Evolutionary conservation across 164 flowering plant species (phyloP).

Genomic region (Tinospora cordifolia): DNA sequence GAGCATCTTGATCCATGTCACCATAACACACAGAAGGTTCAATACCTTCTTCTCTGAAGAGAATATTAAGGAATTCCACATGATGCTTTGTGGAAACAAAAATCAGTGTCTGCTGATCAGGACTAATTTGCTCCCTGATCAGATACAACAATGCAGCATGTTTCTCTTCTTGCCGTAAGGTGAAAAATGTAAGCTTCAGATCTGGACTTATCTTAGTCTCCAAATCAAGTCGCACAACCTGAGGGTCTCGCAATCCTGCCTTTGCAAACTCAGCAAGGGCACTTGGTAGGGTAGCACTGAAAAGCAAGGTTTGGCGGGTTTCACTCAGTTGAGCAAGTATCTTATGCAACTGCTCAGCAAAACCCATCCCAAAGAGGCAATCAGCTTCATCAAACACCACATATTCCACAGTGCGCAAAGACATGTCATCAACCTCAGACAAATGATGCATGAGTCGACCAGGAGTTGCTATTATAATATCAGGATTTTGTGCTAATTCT

Average conservation of each 20-base stretch:
- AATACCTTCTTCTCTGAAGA: slow-evolving; percentile 72
- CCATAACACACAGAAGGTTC: slow-evolving; percentile 92
- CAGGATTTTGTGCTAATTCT: slow-evolving; percentile 86
- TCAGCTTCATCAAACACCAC: slow-evolving; percentile 98
- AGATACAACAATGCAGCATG: slow-evolving; percentile 73
- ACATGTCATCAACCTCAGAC: slow-evolving; percentile 91
- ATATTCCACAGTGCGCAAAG: slow-evolving; percentile 76
- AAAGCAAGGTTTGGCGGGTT: slow-evolving; percentile 85
- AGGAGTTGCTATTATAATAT: slow-evolving; percentile 95
- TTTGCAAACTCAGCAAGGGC: slow-evolving; percentile 95
- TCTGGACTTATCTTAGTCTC: slow-evolving; percentile 91
- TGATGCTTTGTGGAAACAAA: slow-evolving; percentile 96
- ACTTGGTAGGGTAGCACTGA: slow-evolving; percentile 94
- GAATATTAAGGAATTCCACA: slow-evolving; percentile 65
- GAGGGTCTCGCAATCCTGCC: slow-evolving; percentile 89
- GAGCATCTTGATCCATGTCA: slow-evolving; percentile 99
- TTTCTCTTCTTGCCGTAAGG: slow-evolving; percentile 83
- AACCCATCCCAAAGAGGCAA: slow-evolving; percentile 80
- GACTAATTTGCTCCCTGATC: slow-evolving; percentile 65
- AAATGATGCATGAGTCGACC: slow-evolving; percentile 98
- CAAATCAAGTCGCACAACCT: slow-evolving; percentile 81
- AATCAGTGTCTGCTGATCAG: slow-evolving; percentile 73
- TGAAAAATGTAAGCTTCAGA: slow-evolving; percentile 64
- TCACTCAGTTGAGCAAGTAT: slow-evolving; percentile 76
- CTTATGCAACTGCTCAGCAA: slow-evolving; percentile 87